These are phyloP conservation scores for Neonectria neomacrospora DNA, from an alignment of 2,329 filamentous ascomycete genomes.

Conservation along the genomic window DNA sequence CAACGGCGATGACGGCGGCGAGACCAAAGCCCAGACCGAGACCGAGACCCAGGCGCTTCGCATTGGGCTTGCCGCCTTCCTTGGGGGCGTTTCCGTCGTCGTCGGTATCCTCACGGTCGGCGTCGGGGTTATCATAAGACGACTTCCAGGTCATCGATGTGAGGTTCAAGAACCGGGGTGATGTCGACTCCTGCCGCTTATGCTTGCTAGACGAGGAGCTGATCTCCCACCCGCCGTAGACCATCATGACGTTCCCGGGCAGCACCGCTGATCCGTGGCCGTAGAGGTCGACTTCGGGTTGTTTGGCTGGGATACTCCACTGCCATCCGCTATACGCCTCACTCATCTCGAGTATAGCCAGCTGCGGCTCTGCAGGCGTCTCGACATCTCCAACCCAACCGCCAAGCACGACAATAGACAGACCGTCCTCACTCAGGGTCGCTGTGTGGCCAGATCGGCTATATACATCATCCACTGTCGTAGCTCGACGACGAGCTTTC, in stretches of 20 bases:
- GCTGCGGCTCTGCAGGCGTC: constrained; percentile 82
- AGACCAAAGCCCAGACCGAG: constrained; percentile 70
- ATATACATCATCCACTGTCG: constrained; percentile 63
- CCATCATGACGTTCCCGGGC: constrained; percentile 75
- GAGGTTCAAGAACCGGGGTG: constrained; percentile 65
- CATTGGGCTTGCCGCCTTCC: constrained; percentile 34
- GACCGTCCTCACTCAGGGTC: constrained; percentile 81
- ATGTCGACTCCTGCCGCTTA: constrained; percentile 49
- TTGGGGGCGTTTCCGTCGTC: constrained; percentile 40
- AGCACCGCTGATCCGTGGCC: constrained; percentile 72
- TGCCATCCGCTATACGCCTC: constrained; percentile 79
- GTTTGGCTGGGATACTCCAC: constrained; percentile 71
- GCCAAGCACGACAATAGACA: constrained; percentile 80
- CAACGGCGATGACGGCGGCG: constrained; percentile 57
- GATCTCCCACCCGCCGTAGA: constrained; percentile 71
- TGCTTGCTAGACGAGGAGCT: constrained; percentile 44
- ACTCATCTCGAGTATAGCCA: constrained; percentile 80
- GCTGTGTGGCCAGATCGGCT: constrained; percentile 91
- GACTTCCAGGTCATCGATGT: constrained; percentile 65
- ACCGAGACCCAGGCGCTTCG: constrained; percentile 66
- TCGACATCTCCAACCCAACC: constrained; percentile 90
- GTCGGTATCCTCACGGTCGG: constrained; percentile 14
- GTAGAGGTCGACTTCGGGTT: constrained; percentile 64
- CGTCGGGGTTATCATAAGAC: constrained; percentile 60
- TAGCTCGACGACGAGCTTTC: constrained; percentile 20